Conservation (phyloP, 768 basidiomycete species). For the Lactarius deliciosus region DNA sequence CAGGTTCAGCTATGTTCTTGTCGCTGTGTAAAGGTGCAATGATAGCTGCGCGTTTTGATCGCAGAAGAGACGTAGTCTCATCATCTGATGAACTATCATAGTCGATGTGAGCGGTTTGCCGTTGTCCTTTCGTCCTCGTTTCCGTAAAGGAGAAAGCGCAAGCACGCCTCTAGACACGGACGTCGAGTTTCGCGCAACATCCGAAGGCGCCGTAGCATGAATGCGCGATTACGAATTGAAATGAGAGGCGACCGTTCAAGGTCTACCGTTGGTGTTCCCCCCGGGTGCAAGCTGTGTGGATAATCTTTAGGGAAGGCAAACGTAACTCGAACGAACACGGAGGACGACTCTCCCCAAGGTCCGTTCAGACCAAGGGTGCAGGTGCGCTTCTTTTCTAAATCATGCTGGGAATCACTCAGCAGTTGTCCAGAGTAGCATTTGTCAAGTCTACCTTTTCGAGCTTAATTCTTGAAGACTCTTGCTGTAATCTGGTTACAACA, state of each 20-base stretch:
- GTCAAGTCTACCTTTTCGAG: slow-evolving; percentile 68
- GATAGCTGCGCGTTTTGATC: slow-evolving; percentile 50
- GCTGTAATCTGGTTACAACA: slow-evolving; percentile 61
- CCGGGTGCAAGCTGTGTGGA: slow-evolving; percentile 59
- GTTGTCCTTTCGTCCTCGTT: slow-evolving; percentile 55
- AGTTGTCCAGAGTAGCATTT: background rate
- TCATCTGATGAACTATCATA: slow-evolving; percentile 70
- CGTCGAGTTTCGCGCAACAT: slow-evolving; percentile 67
- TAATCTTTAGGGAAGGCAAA: slow-evolving; percentile 89
- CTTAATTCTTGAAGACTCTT: slow-evolving; percentile 61
- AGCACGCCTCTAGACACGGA: slow-evolving; percentile 82
- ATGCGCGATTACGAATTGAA: slow-evolving; percentile 70
- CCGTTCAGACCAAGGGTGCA: slow-evolving; percentile 86
- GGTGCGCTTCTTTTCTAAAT: slow-evolving; percentile 68
- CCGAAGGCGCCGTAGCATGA: slow-evolving; percentile 74
- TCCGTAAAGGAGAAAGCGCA: slow-evolving; percentile 76
- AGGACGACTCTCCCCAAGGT: slow-evolving; percentile 86
- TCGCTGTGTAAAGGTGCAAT: slow-evolving; percentile 57
- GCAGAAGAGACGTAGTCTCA: slow-evolving; percentile 40
- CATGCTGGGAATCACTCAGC: slow-evolving; percentile 45
- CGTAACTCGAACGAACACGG: slow-evolving; percentile 82
- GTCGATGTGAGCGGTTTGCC: slow-evolving; percentile 43
- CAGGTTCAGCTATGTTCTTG: slow-evolving; percentile 80
- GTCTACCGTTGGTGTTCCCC: slow-evolving; percentile 71
- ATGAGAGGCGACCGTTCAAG: slow-evolving; percentile 83